These are phyloP conservation scores for Rhizopogon roseolus DNA, from an alignment of 768 basidiomycete species.

Conservation along the genomic window DNA sequence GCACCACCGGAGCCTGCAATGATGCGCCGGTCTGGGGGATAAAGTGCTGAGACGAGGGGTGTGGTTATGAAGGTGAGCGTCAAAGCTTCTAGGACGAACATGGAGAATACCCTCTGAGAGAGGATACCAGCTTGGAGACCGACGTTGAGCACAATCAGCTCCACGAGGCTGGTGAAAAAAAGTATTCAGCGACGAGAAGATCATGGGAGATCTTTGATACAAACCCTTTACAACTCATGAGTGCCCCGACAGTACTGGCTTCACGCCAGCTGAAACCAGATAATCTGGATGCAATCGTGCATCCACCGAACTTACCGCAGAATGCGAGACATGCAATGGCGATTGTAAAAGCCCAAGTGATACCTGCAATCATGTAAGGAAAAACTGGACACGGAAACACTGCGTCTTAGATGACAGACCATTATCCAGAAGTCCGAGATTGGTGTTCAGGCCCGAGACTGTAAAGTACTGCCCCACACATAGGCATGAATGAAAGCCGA, in stretches of 20 bases:
- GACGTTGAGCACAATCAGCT: slow-evolving; percentile 94
- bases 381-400: neutral
- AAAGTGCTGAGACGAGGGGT: slow-evolving; percentile 61
- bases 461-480: slow-evolving; percentile 71
- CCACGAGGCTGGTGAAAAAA: slow-evolving; percentile 57
- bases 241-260: slow-evolving; percentile 73
- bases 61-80: slow-evolving; percentile 85
- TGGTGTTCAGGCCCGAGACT: slow-evolving; percentile 82
- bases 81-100: slow-evolving; percentile 89
- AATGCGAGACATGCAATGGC: slow-evolving; percentile 79
- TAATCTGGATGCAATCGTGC: slow-evolving; percentile 60
- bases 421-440: slow-evolving; percentile 78
- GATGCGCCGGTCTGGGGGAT: slow-evolving; percentile 57
- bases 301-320: slow-evolving; percentile 85
- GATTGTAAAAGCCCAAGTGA: slow-evolving; percentile 86
- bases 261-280: slow-evolving; percentile 80
- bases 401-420: slow-evolving; percentile 34
- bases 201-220: slow-evolving; percentile 3
- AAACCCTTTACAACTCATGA: slow-evolving; percentile 96
- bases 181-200: slow-evolving; percentile 1
- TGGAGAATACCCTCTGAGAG: slow-evolving; percentile 75
- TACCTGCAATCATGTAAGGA: slow-evolving; percentile 32
- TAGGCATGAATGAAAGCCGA: neutral
- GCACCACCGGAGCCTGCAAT: slow-evolving; percentile 36
- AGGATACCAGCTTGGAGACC: slow-evolving; percentile 81